Base-by-base conservation (phyloP, 1,284 basidiomycete genomes). In the Ceratorhiza oryzae-sativae region DNA sequence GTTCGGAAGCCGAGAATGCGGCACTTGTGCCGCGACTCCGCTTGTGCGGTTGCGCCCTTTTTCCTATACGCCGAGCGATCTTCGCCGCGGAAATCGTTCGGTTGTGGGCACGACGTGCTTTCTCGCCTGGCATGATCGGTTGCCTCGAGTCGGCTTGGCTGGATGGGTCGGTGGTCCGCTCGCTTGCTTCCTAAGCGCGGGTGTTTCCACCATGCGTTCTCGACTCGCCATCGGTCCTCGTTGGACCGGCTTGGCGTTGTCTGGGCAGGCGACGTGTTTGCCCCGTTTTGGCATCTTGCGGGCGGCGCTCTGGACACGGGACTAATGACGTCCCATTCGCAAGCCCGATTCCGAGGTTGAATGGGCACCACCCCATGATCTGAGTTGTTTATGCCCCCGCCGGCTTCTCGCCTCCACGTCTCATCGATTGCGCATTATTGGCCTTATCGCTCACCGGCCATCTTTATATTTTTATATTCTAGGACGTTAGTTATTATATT, bases 401-500 rank as follows among this genome's bases (percentile, higher is more conserved):
- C 23, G 49, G 6, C 8, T 8, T 20, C 46, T 20, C 8, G n/a
- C 20, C 55, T 56, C 32, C 23, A 20, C 25, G 23, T 36, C 58
- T 25, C 23, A 45, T 42, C 41, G n/a, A n/a, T 20, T 34, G 34
- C 9, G 13, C 41, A 12, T 60, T 45, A 60, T 60, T 41, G 23
- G n/a, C 23, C 1, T n/a, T n/a, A n/a, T n/a, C n/a, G n/a, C n/a
- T n/a, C n/a, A n/a, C n/a, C 18, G 20, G 23, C 20, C 56, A 25
- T 42, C 13, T 2, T 18, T 27, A 36, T 65, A 42, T 53, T 25
- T 32, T 20, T 51, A 30, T 39, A 36, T 58, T 48, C 72, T 75
- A 95, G 94, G 23, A 88, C 91, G 2, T 85, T 95, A 20, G 90
- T 93, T 67, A 92, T 97, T 77, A 90, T 96, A 67, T 94, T 95